Percentiles rank a stretch among this genome's conserved stretches.
These are phyloP conservation scores for Cryphonectria nitschkei DNA, from an alignment of 2,329 filamentous ascomycete genomes.

Conservation along the genomic window DNA sequence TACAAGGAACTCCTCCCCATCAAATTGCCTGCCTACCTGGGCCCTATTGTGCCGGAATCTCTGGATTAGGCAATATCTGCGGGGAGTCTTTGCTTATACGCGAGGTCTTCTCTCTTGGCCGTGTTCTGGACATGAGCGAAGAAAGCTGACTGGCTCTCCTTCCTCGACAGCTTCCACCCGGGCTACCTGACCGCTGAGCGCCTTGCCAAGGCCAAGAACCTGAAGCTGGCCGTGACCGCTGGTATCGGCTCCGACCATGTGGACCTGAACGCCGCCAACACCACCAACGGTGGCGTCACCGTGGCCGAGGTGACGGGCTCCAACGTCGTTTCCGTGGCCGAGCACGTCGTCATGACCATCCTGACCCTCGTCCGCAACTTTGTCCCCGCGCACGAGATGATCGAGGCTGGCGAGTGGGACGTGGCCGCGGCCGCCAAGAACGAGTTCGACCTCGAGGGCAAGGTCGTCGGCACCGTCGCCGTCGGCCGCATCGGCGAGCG, in stretches of 20 bases:
- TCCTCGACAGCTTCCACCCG: slow-evolving; percentile 79
- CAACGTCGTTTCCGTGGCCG: slow-evolving; percentile 97
- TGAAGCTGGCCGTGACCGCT: slow-evolving; percentile 95
- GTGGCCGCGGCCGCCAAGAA: slow-evolving; percentile 97
- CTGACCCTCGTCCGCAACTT: slow-evolving; percentile 96
- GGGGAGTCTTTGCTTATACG: background rate
- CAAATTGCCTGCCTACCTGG: background rate
- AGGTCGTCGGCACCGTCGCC: slow-evolving; percentile 96
- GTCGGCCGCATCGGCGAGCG: slow-evolving; percentile 98
- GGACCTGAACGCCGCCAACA: slow-evolving; percentile 95
- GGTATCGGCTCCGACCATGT: slow-evolving; percentile 99
- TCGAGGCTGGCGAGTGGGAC: slow-evolving; percentile 88
- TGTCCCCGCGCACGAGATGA: slow-evolving; percentile 93
- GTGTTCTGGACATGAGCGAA: background rate
- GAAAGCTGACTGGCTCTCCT: background rate
- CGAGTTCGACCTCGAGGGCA: slow-evolving; percentile 96
- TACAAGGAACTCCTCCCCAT: background rate
- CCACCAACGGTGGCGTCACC: slow-evolving; percentile 95
- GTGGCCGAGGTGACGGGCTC: slow-evolving; percentile 97
- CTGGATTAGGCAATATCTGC: background rate
- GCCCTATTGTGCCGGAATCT: slow-evolving; percentile 26
- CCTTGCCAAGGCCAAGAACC: slow-evolving; percentile 96
- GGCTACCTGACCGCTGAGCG: slow-evolving; percentile 97
- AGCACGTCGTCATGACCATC: slow-evolving; percentile 99
- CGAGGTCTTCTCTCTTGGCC: background rate